Evolutionary conservation across 2,329 filamentous ascomycete genomes (phyloP).

Genomic region (Aspergillus hortae): DNA sequence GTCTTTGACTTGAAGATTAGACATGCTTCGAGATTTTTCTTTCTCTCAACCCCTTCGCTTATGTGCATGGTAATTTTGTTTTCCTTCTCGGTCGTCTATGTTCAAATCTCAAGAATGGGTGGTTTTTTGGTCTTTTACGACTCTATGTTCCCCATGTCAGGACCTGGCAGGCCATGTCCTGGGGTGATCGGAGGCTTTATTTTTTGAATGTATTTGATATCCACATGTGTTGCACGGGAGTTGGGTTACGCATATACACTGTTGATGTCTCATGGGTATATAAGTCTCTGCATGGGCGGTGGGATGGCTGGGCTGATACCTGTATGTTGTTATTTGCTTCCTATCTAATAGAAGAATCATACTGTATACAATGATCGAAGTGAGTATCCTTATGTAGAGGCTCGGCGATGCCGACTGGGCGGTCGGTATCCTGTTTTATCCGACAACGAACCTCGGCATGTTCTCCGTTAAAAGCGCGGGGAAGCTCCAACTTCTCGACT

Average conservation of each 20-base stretch:
- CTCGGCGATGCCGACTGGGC: not conserved
- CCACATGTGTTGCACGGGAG: not conserved
- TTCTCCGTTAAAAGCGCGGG: conserved; percentile 1
- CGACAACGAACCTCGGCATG: conserved; percentile 16
- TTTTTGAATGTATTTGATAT: not conserved
- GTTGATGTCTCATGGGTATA: not conserved
- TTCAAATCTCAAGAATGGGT: not conserved
- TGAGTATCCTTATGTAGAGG: not conserved
- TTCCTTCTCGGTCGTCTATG: not conserved
- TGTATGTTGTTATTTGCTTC: not conserved
- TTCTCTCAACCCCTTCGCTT: conserved; percentile 1
- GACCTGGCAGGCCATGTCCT: too few relatives aligned
- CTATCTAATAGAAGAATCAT: conserved; percentile 5
- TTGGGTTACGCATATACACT: not conserved
- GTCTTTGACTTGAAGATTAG: conserved; percentile 2
- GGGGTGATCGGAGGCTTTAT: too few relatives aligned
- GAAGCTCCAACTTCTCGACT: conserved; percentile 1
- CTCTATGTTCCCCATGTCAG: too few relatives aligned
- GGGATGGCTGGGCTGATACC: not conserved
- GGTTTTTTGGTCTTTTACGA: too few relatives aligned
- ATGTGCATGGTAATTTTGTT: not conserved
- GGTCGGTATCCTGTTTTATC: conserved; percentile 6
- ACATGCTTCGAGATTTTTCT: conserved; percentile 4
- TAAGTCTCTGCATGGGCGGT: not conserved
- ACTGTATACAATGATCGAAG: not conserved